phyloP scores from a whole-genome alignment of 208 protist species.

The Wallacemonas rigidus region DNA sequence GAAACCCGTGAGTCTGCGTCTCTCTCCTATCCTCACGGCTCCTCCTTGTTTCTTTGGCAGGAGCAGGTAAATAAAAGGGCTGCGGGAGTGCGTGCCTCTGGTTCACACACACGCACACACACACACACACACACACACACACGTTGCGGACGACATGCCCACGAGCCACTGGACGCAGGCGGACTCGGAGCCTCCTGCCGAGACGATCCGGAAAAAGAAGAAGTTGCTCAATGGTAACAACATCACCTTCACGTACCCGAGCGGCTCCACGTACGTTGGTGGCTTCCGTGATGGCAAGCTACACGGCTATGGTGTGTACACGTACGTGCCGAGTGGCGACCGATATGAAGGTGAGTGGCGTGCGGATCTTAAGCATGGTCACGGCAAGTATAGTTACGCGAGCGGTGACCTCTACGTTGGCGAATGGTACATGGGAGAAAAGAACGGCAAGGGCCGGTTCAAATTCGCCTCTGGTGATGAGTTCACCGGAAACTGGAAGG shows the following conservation, averaged over 20 bases:
- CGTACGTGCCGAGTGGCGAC: conserved; percentile 51
- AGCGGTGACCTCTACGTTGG: conserved; percentile 65
- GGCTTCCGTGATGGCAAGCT: conserved; percentile 56
- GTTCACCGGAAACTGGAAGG: conserved; percentile 59
- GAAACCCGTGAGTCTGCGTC: not conserved
- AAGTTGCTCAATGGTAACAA: conserved; percentile 53
- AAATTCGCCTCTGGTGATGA: conserved; percentile 58
- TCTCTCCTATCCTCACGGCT: not conserved
- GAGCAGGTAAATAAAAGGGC: too few relatives aligned
- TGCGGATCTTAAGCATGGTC: conserved; percentile 68
- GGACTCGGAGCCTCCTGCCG: not conserved
- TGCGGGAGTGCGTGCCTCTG: too few relatives aligned
- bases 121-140: too few relatives aligned
- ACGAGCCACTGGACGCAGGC: not conserved
- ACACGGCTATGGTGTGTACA: conserved; percentile 63
- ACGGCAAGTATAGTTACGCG: conserved; percentile 64
- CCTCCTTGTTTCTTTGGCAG: not conserved
- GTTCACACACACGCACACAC: too few relatives aligned
- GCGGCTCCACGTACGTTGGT: conserved; percentile 57
- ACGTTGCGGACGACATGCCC: too few relatives aligned
- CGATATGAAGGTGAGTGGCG: conserved; percentile 68
- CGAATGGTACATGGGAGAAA: conserved; percentile 73
- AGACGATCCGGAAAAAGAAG: conserved; percentile 29
- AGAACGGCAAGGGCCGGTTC: conserved; percentile 61
- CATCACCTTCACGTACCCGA: conserved; percentile 56